Evolutionary conservation across 306 rosid genomes (phyloP), one percentile per base, ranked within the genome.

Genomic region (Prinsepia uniflora): DNA sequence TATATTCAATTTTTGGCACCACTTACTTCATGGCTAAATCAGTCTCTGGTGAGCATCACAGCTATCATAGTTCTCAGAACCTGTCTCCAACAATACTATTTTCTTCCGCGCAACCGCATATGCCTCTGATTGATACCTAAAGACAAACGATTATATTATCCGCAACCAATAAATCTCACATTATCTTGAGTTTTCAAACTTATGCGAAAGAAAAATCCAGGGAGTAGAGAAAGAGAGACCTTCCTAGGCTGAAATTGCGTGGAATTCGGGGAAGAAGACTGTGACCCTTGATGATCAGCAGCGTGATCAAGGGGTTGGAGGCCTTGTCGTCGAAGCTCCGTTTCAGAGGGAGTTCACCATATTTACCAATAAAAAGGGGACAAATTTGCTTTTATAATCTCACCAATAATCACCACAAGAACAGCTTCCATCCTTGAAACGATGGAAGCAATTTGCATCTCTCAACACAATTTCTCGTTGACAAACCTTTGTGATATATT

Each of bases 401-500:
- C 6, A 84, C 90, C 89, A 85, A 69, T 83, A 88, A 77, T 86
- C 97, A 58, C 90, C 87, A 58, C 84, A 81, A 8, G 84, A 81
- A 73, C 88, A 78, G 60, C 63, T 57, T 62, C 88, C 82, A 70
- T 81, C 72, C 60, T 80, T 77, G 74, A 88, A 88, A 76, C 80
- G 88, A 84, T 90, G 96, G 79, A 86, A 90, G 14, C 96, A 79
- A 78, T 88, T 86, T 50, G 91, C 91, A 83, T 90, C 94, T 78
- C 92, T 86, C 75, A 88, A 46, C 58, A 88, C 88, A 55, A 91
- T 85, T 69, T 91, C 89, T 76, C 88, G 71, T 52, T 75, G 57
- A 71, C 61, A 84, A 77, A 84, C 84, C 75, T 84, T 87, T 1
- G 87, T 81, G 63, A 89, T 80, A 61, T 83, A 85, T 66, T 85